Evolutionary conservation across 2,329 filamentous ascomycete genomes (phyloP).

Genomic region (Trichothecium sympodiale): DNA sequence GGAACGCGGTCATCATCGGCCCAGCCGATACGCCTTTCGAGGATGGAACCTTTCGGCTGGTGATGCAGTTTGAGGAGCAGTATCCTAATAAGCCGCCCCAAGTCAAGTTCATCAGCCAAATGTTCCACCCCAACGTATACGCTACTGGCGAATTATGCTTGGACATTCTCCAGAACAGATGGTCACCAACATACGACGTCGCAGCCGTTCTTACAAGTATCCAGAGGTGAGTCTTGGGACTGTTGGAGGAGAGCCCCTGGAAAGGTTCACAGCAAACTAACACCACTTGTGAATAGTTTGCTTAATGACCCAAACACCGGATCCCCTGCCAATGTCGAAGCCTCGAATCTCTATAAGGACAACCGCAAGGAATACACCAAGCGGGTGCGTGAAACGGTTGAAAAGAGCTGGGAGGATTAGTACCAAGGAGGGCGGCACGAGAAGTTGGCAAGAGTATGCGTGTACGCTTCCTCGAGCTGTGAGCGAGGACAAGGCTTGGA

Average conservation of each 20-base stretch:
- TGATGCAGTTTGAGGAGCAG: slow-evolving; percentile 99
- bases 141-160: slow-evolving; percentile 92
- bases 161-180: slow-evolving; percentile 94
- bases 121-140: slow-evolving; percentile 99
- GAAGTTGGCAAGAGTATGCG: too few relatives aligned
- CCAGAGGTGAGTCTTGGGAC: slow-evolving; percentile 56
- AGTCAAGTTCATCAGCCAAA: slow-evolving; percentile 96
- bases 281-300: slow-evolving; percentile 44
- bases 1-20: slow-evolving; percentile 98
- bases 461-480: too few relatives aligned
- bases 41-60: slow-evolving; percentile 91
- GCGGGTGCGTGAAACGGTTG: slow-evolving; percentile 87
- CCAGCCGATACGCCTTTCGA: slow-evolving; percentile 96
- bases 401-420: slow-evolving; percentile 98
- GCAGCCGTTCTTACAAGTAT: slow-evolving; percentile 95
- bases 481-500: too few relatives aligned
- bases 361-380: slow-evolving; percentile 96
- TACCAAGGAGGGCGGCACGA: neutral
- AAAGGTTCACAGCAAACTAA: neutral
- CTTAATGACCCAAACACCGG: slow-evolving; percentile 98
- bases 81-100: slow-evolving; percentile 97
- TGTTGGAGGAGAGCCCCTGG: neutral
- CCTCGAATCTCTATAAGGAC: slow-evolving; percentile 96
- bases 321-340: slow-evolving; percentile 94
- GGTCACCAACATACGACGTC: slow-evolving; percentile 98